Conservation (phyloP, 2,329 filamentous ascomycete species). For the Cordyceps fumosorosea region DNA sequence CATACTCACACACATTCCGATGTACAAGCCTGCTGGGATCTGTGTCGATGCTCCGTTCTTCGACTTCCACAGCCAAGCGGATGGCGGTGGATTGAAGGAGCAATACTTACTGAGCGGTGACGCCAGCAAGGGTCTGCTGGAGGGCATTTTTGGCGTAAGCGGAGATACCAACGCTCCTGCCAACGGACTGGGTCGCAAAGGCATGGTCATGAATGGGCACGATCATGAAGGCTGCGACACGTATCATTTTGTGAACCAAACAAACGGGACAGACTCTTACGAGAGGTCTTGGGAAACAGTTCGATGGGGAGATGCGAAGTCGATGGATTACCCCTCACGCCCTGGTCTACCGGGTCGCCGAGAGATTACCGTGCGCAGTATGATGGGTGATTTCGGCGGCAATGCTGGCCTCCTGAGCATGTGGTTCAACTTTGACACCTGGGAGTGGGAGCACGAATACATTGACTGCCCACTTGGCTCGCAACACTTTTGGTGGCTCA, state of each 20-base stretch:
- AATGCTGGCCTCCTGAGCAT: slow-evolving; percentile 82
- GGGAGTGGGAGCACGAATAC: slow-evolving; percentile 80
- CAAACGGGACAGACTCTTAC: slow-evolving; percentile 30
- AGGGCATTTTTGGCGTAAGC: slow-evolving; percentile 76
- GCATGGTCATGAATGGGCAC: slow-evolving; percentile 84
- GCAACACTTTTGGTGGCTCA: slow-evolving; percentile 91
- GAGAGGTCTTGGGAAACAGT: slow-evolving; percentile 45
- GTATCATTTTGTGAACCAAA: slow-evolving; percentile 72
- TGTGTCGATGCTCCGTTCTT: slow-evolving; percentile 84
- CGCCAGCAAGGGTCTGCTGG: slow-evolving; percentile 67
- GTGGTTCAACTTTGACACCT: slow-evolving; percentile 72
- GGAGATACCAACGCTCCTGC: slow-evolving; percentile 52
- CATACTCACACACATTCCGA: slow-evolving; percentile 83
- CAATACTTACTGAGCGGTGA: slow-evolving; percentile 81
- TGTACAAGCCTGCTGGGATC: slow-evolving; percentile 74
- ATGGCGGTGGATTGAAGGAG: slow-evolving; percentile 70
- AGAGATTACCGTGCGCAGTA: slow-evolving; percentile 90
- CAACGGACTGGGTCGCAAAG: slow-evolving; percentile 59
- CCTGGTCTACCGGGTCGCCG: slow-evolving; percentile 57
- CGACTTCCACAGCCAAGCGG: slow-evolving; percentile 61
- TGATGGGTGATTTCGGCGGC: slow-evolving; percentile 97
- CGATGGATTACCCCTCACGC: slow-evolving; percentile 33
- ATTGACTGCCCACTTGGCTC: slow-evolving; percentile 70
- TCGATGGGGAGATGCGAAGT: slow-evolving; percentile 40
- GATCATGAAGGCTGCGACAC: slow-evolving; percentile 93